Conservation (phyloP, 2,329 filamentous ascomycete species). For the Teratosphaeria destructans region DNA sequence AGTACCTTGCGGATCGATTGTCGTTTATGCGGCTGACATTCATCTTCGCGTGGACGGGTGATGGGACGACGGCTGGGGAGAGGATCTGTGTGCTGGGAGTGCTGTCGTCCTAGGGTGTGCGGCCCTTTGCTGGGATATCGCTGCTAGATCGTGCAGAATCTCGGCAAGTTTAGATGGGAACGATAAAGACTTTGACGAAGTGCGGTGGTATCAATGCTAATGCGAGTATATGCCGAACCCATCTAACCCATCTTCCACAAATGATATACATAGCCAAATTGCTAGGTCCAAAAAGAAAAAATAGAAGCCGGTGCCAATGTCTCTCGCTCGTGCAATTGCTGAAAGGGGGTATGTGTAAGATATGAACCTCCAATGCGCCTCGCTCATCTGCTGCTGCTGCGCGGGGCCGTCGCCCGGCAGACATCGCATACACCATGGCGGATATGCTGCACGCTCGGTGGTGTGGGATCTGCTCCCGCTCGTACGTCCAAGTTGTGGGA, state of each 20-base stretch:
- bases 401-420: neutral
- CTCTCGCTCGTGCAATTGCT: neutral
- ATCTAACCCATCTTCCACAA: neutral
- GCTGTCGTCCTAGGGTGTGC: neutral
- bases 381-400: neutral
- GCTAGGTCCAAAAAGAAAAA: neutral
- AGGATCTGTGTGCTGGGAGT: slow-evolving; percentile 31
- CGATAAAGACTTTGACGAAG: neutral
- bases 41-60: slow-evolving; percentile 44
- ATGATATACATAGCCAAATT: neutral
- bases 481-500: neutral
- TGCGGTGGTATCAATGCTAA: neutral
- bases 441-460: neutral
- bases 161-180: neutral
- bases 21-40: slow-evolving; percentile 44
- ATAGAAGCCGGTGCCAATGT: neutral
- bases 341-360: neutral
- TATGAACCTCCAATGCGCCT: neutral
- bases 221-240: neutral
- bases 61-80: slow-evolving; percentile 21
- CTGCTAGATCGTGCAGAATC: neutral
- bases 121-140: neutral
- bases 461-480: neutral
- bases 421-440: neutral
- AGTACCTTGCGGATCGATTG: slow-evolving; percentile 42